phyloP scores from a whole-genome alignment of 495 filamentous ascomycete species.

The Tirmania nivea region DNA sequence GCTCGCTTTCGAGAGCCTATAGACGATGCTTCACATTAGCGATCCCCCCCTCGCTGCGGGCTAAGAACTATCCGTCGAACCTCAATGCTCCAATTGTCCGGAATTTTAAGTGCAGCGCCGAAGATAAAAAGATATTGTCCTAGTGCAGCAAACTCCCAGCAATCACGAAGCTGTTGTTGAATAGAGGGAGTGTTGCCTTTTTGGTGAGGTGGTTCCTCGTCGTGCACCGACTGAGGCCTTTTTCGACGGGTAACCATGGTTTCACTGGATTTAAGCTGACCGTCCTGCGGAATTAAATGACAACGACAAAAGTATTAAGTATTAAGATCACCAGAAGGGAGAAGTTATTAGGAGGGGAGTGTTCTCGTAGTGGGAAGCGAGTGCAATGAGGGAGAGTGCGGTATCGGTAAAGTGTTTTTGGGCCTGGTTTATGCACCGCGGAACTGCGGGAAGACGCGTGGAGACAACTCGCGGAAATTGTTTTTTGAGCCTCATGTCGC shows the following conservation, averaged over 20 bases:
- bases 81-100: conserved; percentile 4
- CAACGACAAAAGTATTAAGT: too few relatives aligned
- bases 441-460: too few relatives aligned
- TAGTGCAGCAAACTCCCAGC: conserved; percentile 89
- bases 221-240: not conserved
- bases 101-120: conserved; percentile 32
- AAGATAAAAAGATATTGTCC: conserved; percentile 86
- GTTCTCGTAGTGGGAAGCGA: too few relatives aligned
- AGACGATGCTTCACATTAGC: not conserved
- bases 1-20: conserved; percentile 78
- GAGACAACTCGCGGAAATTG: too few relatives aligned
- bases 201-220: conserved; percentile 19
- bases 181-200: conserved; percentile 17
- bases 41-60: not conserved
- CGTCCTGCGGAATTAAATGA: too few relatives aligned
- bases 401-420: too few relatives aligned
- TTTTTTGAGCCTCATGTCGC: too few relatives aligned
- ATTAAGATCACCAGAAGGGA: too few relatives aligned
- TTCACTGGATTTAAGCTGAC: not conserved
- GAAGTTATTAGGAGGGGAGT: too few relatives aligned
- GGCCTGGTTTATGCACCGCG: too few relatives aligned
- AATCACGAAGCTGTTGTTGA: conserved; percentile 53
- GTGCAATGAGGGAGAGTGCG: too few relatives aligned
- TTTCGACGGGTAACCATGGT: not conserved
- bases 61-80: not conserved